phyloP scores from a whole-genome alignment of 2,329 filamentous ascomycete genomes.

The Basipetospora chlamydospora region DNA sequence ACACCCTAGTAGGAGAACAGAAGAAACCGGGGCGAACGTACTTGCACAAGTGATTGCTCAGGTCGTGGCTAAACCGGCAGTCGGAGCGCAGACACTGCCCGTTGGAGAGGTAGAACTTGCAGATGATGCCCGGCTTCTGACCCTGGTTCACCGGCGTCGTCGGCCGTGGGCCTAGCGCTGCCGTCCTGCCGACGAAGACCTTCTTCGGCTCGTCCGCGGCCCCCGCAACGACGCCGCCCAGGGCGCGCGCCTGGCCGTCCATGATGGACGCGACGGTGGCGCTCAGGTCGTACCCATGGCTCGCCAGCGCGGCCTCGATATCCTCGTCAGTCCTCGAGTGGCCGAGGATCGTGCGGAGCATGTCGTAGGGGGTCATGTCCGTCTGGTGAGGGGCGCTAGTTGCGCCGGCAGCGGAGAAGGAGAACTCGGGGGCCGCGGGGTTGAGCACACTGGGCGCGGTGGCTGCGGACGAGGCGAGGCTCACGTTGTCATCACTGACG shows the following conservation, averaged over 20 bases:
- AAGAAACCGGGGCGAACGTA: conserved; percentile 32
- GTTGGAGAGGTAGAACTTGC: conserved; percentile 91
- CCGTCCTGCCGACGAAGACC: conserved; percentile 78
- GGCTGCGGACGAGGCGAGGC: conserved; percentile 63
- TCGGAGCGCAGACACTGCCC: conserved; percentile 93
- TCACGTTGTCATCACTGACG: conserved; percentile 66
- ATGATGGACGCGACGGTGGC: conserved; percentile 84
- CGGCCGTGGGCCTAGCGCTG: conserved; percentile 61
- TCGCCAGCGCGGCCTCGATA: conserved; percentile 78
- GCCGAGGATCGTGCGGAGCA: conserved; percentile 86
- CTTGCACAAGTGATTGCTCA: conserved; percentile 97
- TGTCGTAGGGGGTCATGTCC: conserved; percentile 97
- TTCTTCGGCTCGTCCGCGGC: conserved; percentile 42
- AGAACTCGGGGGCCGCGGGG: conserved; percentile 68
- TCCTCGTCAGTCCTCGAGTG: conserved; percentile 85
- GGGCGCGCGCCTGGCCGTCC: conserved; percentile 46
- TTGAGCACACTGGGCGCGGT: conserved; percentile 59
- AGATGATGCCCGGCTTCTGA: conserved; percentile 75
- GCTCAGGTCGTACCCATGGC: conserved; percentile 84
- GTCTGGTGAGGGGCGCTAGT: too few species aligned
- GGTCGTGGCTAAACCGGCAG: conserved; percentile 92
- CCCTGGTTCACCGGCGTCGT: conserved; percentile 56
- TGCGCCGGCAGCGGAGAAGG: conserved; percentile 36
- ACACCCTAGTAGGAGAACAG: too few species aligned
- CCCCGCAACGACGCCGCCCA: conserved; percentile 16